Base-by-base conservation (phyloP, 2,329 filamentous ascomycete genomes). In the Aureobasidium sp. region DNA sequence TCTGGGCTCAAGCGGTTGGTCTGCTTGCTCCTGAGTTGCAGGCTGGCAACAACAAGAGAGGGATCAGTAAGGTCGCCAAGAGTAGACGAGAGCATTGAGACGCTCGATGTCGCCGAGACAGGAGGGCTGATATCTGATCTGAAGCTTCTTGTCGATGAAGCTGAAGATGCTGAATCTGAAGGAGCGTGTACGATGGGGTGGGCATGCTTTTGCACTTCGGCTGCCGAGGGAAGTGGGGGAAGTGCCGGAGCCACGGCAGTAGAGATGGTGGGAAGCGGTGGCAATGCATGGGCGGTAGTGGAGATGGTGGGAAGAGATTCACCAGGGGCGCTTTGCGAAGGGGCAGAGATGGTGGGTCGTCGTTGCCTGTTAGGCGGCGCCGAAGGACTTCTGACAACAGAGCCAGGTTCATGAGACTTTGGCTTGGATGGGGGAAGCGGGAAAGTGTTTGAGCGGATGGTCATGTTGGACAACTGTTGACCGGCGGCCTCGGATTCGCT, bases 91-190 rank as follows among this genome's bases (percentile, higher is more conserved):
- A 63, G 61, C 54, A 63, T 60, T 2, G 64, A 64, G 6, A 65
- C 62, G 57, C 71, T 73, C 47, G 71, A 73, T 2, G 70, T 67
- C 12, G 70, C 69, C 60, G 70, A 72, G 4, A 64, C 64, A 1
- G 66, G 57, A 5, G 72, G 69, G 44, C 72, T 73, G 12, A 66
- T 65, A 1, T 68, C 70, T 14, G 64, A 63, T 48, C 61, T 69
- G 65, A 68, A 72, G 61, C 64, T 67, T 12, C 45, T 33, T 11
- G 62, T 62, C 1, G 64, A 65, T 12, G 48, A 61, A 27, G 64
- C 40, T 8, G 64, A 65, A 24, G 64, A 65, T 17, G 58, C 56
- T 14, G 64, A 65, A 37, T 64, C 56, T 8, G 61, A 59, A 33
- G 61, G 47, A 3, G 47, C 40, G 39, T 63, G 61, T n/a, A 58